Evolutionary conservation across 306 rosid genomes (phyloP), one percentile per base, ranked within the genome.

Genomic region (Notholithocarpus densiflorus): DNA sequence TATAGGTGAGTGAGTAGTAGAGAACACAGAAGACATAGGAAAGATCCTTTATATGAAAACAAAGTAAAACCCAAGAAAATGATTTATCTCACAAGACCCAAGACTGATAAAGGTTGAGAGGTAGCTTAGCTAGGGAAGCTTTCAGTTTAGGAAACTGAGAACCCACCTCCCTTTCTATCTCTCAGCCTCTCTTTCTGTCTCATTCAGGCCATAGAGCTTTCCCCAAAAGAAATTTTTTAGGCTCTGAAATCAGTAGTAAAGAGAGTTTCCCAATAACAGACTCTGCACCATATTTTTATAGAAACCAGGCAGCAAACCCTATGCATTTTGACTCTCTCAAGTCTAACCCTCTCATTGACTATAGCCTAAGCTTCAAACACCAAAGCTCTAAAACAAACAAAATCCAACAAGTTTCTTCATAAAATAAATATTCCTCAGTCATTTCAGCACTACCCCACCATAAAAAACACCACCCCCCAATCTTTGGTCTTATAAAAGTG

Each of bases 191-290:
- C 79, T 72, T 75, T 77, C 56, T 56, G 17, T 43, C 24, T 56
- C 43, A 18, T 56, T 66, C 57, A 31, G 51, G 51, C 24, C 52
- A 73, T 53, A 45, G 60, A 75, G 83, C 77, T 48, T 80, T 68
- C 80, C 73, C 77, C 77, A 72, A 37, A 74, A 79, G 32, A 79
- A 79, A 51, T 60, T 48, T 78, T 60, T 48, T 78, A 17, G 87
- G 88, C 89, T 85, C 88, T 84, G 86, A 91, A 88, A 84, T 86
- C 79, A 57, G 82, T 55, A 81, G 79, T 73, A 59, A 81, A 77
- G 72, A 3, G 72, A 37, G 55, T 68, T 72, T 82, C 76, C 89
- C 91, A 77, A 82, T 21, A 70, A 60, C 60, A 68, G 40, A 52
- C 65, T 24, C 23, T 21, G 73, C 68, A 27, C 9, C 61, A 68